phyloP scores from a whole-genome alignment of 2,329 filamentous ascomycete genomes.

The Ophiostoma tasmaniense region DNA sequence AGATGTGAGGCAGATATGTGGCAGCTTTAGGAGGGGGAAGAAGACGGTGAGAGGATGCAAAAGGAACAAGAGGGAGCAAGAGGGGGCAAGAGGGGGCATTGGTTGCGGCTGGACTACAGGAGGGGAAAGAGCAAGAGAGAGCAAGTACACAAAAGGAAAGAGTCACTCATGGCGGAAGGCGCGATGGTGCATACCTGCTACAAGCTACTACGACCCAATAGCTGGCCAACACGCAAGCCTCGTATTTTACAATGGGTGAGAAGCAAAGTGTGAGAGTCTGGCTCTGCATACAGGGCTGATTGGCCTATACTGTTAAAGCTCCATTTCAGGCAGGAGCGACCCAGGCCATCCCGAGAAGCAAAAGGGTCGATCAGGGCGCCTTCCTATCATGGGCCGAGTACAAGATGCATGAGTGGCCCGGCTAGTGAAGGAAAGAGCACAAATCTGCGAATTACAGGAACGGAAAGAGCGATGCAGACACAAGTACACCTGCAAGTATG shows the following conservation, averaged over 20 bases:
- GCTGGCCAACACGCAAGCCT: background rate
- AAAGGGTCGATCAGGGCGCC: background rate
- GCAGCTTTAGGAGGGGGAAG: background rate
- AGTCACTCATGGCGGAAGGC: background rate
- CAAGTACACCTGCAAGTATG: background rate
- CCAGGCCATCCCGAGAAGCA: background rate
- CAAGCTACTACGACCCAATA: background rate
- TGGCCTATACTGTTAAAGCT: background rate
- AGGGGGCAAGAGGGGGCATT: background rate
- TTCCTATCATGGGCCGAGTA: background rate
- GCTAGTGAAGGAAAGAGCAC: slow-evolving; percentile 8
- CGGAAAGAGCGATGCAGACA: background rate
- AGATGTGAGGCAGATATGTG: background rate
- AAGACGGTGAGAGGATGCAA: slow-evolving; percentile 1
- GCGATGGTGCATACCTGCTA: background rate
- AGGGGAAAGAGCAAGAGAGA: background rate
- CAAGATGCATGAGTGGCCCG: slow-evolving; percentile 13
- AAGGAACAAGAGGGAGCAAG: background rate
- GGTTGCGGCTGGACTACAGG: background rate
- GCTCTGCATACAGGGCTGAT: background rate
- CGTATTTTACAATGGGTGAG: background rate
- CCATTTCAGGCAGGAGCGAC: slow-evolving; percentile 1
- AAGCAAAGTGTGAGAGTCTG: background rate
- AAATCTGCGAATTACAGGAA: background rate
- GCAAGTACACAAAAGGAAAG: background rate